Base-by-base conservation (phyloP, 345 rosid genomes). In the Aurinia saxatilis region DNA sequence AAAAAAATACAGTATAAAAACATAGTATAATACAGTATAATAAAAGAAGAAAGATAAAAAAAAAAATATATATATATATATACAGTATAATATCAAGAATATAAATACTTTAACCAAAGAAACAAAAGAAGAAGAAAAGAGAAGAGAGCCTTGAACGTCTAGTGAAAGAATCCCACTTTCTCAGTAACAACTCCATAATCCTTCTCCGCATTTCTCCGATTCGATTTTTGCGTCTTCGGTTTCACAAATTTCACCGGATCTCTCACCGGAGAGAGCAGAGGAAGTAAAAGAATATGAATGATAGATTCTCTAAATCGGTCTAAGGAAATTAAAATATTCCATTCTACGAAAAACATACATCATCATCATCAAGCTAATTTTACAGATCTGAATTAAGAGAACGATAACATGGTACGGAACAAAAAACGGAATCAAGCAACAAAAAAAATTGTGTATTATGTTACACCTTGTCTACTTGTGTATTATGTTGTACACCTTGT, bases 161-260 rank as follows among this genome's bases (percentile, higher is more conserved):
- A 57, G 71, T 66, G 64, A 57, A 57, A 48, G 50, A 48, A 48
- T 48, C 57, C 1, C n/a, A n/a, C n/a, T n/a, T 56, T 19, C 48
- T 33, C n/a, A 17, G 38, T 56, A 9, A 15, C 12, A 30, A 21
- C 34, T 36, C 21, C 2, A 36, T 17, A 6, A 55, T 55, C 46
- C 5, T 8, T n/a, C 36, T 23, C 48, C 50, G 29, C 27, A 16
- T 16, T 19, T 56, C 40, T 30, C 5, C 34, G 5, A 7, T 27
- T 6, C 1, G 27, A 36, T 35, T 55, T n/a, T n/a, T n/a, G n/a
- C n/a, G n/a, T n/a, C n/a, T n/a, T n/a, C n/a, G n/a, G n/a, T n/a
- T n/a, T n/a, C n/a, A n/a, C n/a, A n/a, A n/a, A n/a, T n/a, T n/a
- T n/a, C n/a, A n/a, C 50, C 15, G 5, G 2, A 7, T 9, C 13